These are phyloP conservation scores for Epicoccum nigrum DNA, from an alignment of 2,329 filamentous ascomycete genomes.

Conservation along the genomic window DNA sequence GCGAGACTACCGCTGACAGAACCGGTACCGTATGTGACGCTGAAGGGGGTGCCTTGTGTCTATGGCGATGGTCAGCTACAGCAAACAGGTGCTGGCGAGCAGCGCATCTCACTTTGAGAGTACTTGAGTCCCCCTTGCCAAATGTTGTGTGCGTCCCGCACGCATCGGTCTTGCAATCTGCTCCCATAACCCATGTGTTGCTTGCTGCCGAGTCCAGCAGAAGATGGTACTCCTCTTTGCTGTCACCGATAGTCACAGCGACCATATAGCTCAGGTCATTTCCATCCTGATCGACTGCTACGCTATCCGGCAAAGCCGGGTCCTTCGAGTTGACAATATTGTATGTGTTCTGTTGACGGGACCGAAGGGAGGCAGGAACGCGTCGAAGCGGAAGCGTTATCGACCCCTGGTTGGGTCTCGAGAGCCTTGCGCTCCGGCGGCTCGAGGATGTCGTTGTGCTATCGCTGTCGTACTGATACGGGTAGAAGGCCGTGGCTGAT, in stretches of 20 bases:
- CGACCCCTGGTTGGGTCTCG: conserved; percentile 5
- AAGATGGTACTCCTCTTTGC: conserved; percentile 59
- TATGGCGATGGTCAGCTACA: conserved; percentile 27
- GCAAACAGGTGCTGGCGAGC: background rate
- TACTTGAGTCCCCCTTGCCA: conserved; percentile 68
- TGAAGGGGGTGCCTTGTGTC: conserved; percentile 61
- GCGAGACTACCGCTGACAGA: conserved; percentile 70
- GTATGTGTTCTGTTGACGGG: conserved; percentile 58
- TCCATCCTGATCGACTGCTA: conserved; percentile 61
- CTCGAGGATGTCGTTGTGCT: conserved; percentile 10
- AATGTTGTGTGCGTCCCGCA: conserved; percentile 75
- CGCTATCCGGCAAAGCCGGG: conserved; percentile 51
- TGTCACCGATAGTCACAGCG: conserved; percentile 56
- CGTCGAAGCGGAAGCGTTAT: conserved; percentile 40
- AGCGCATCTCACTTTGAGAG: conserved; percentile 54
- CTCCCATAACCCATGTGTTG: conserved; percentile 84
- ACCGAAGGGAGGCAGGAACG: conserved; percentile 34
- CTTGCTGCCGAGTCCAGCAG: conserved; percentile 62
- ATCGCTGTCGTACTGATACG: conserved; percentile 32
- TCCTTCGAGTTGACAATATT: conserved; percentile 46
- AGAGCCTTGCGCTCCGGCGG: conserved; percentile 15
- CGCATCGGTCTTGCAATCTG: conserved; percentile 68
- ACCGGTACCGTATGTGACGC: conserved; percentile 78
- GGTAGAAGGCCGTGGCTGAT: conserved; percentile 44
- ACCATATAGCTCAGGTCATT: conserved; percentile 62